Base-by-base conservation (phyloP, 2,329 filamentous ascomycete species). In the Hymenoscyphus albidus region DNA sequence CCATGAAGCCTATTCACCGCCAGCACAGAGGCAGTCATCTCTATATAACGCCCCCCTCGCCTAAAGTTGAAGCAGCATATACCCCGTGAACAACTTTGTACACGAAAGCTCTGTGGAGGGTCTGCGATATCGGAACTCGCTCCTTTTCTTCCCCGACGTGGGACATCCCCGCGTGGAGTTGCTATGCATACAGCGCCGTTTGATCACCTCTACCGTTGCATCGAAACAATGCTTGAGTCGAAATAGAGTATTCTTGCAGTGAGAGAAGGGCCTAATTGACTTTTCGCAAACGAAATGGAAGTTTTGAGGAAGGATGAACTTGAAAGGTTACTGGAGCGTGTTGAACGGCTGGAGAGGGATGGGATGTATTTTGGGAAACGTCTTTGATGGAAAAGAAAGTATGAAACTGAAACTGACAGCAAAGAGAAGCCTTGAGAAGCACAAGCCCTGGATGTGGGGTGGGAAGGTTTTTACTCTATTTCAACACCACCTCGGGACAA, bases 151-250 rank as follows among this genome's bases (percentile, higher is more conserved):
- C 54, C 38, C 60, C 60, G 48, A 56, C 44, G 48, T 57, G 35
- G 61, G 55, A 58, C 54, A 62, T 62, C 54, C 54, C 61, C 54
- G 61, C 51, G n/a, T 27, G n/a, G 27, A 31, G 35, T 31, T 58
- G 18, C 48, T 22, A 54, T 54, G 48, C 48, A 54, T 38, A 55
- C 18, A 39, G 42, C 4, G 9, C 14, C 42, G 61, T 58, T 62
- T 62, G 61, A 62, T 62, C 39, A 58, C 42, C 39, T n/a, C 54
- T 54, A 54, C 13, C 61, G 18, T 38, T 62, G 38, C 42, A 32
- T 31, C 32, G 5, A 39, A 18, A 12, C 14, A 38, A 22, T 18
- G 48, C 48, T 14, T 22, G 48, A 27, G 18, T 54, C 22, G 18
- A 54, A 12, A 54, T 27, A 27, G 13, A 54, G 35, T 35, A 35